Percentiles rank a stretch among this genome's conserved stretches.
Evolutionary conservation across 192 early-diverging fungal genomes (phyloP).

Genomic region (Entophlyctis luteolus): DNA sequence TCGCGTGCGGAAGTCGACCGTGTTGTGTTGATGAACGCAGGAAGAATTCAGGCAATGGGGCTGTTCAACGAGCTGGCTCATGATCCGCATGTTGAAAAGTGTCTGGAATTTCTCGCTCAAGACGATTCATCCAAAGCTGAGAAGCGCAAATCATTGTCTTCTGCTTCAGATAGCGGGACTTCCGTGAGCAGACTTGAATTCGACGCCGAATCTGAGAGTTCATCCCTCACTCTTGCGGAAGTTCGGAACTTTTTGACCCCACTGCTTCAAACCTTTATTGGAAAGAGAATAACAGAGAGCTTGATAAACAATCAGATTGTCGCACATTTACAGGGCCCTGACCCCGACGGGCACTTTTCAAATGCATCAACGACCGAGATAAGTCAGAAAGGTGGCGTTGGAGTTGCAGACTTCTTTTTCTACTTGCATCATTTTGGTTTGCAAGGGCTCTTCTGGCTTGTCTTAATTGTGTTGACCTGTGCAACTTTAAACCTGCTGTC

Average conservation of each 20-base stretch:
- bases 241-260: constrained; percentile 4
- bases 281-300: background rate
- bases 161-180: background rate
- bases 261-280: background rate
- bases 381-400: constrained; percentile 3
- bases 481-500: background rate
- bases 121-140: background rate
- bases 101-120: constrained; percentile 13
- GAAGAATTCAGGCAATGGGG: constrained; percentile 63
- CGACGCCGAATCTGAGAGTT: too few species aligned
- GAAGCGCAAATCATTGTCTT: background rate
- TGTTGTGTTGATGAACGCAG: constrained; percentile 67
- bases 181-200: too few species aligned
- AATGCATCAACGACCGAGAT: background rate
- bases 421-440: constrained; percentile 16
- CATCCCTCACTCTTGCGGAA: background rate
- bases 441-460: background rate
- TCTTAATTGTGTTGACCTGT: background rate
- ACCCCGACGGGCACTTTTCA: background rate
- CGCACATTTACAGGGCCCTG: background rate
- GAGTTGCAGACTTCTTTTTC: background rate
- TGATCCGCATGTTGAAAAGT: background rate
- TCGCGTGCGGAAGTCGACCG: constrained; percentile 68
- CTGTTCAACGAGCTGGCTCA: constrained; percentile 57
- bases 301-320: constrained; percentile 10